Conservation (phyloP, 768 basidiomycete genomes). For the Kwoniella sp. region DNA sequence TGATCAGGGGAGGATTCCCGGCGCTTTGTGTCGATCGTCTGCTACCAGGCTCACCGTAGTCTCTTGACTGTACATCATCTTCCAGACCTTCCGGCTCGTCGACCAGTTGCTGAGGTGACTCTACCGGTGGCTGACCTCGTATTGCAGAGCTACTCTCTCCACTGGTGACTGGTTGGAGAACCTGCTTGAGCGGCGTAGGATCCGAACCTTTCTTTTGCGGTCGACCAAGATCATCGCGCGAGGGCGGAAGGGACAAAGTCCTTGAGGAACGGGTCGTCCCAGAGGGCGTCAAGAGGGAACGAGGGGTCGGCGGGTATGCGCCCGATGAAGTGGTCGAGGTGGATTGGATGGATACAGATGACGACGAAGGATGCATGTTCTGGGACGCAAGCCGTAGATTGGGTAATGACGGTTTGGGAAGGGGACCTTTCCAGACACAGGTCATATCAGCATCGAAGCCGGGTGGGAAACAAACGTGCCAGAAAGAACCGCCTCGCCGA, state of each 20-base stretch:
- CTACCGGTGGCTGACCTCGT: background rate
- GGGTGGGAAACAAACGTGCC: background rate
- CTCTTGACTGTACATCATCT: constrained; percentile 2
- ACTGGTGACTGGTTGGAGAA: constrained; percentile 13
- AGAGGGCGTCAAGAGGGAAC: constrained; percentile 12
- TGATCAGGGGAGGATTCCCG: constrained; percentile 14
- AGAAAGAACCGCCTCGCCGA: too few species aligned
- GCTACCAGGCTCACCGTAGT: constrained; percentile 3
- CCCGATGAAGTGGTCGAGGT: constrained; percentile 22
- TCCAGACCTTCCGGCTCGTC: constrained; percentile 24
- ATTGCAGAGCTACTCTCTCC: background rate
- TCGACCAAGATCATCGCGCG: constrained; percentile 2
- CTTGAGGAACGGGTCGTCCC: constrained; percentile 7
- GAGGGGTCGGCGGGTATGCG: constrained; percentile 16
- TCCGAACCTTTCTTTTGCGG: constrained; percentile 37
- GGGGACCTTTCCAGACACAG: constrained; percentile 7
- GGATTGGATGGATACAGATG: constrained; percentile 17
- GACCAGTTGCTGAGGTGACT: constrained; percentile 17
- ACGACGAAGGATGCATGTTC: constrained; percentile 16
- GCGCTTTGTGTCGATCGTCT: constrained; percentile 6
- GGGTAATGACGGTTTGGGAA: constrained; percentile 34
- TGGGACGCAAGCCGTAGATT: constrained; percentile 33
- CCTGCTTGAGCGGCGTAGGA: constrained; percentile 42
- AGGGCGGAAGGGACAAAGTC: constrained; percentile 10
- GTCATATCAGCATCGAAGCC: background rate